Evolutionary conservation across 2,329 filamentous ascomycete species (phyloP).

Genomic region (Microcyclospora pomicola): DNA sequence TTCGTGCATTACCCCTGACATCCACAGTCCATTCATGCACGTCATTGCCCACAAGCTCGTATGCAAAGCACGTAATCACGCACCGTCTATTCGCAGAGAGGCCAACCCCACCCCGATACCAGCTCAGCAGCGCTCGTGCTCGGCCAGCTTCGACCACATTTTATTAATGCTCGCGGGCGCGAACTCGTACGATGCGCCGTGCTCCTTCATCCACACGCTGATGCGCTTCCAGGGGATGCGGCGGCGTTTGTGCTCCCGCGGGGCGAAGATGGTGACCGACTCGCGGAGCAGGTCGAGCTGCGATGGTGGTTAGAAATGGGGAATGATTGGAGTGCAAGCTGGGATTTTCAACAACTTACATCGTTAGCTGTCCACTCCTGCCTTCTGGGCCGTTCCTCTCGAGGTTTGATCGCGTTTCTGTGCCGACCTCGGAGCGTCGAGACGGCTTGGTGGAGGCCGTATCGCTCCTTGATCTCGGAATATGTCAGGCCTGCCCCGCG

Average conservation of each 20-base stretch:
- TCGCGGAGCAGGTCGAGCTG: slow-evolving; percentile 17
- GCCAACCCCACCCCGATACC: no score
- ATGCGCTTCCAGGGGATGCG: slow-evolving; percentile 45
- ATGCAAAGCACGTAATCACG: no score
- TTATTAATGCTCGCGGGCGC: slow-evolving; percentile 49
- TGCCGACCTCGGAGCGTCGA: slow-evolving; percentile 59
- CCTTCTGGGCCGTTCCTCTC: slow-evolving; percentile 48
- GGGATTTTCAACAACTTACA: slow-evolving; percentile 38
- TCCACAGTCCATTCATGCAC: no score
- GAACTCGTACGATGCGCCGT: slow-evolving; percentile 45
- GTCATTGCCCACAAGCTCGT: no score
- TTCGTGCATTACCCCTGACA: no score
- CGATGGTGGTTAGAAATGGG: slow-evolving; percentile 5
- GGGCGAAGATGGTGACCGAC: slow-evolving; percentile 10
- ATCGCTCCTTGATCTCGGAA: slow-evolving; percentile 44
- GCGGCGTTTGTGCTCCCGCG: neutral
- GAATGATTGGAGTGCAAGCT: no score
- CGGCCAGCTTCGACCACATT: slow-evolving; percentile 40
- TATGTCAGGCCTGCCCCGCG: slow-evolving; percentile 49
- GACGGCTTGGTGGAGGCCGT: slow-evolving; percentile 49
- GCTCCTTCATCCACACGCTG: slow-evolving; percentile 36
- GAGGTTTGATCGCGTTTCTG: slow-evolving; percentile 50
- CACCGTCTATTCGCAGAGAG: no score
- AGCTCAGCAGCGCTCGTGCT: no score
- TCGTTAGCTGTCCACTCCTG: slow-evolving; percentile 51